Evolutionary conservation across 768 basidiomycete species (phyloP).

Genomic region (Mycena sanguinolenta): DNA sequence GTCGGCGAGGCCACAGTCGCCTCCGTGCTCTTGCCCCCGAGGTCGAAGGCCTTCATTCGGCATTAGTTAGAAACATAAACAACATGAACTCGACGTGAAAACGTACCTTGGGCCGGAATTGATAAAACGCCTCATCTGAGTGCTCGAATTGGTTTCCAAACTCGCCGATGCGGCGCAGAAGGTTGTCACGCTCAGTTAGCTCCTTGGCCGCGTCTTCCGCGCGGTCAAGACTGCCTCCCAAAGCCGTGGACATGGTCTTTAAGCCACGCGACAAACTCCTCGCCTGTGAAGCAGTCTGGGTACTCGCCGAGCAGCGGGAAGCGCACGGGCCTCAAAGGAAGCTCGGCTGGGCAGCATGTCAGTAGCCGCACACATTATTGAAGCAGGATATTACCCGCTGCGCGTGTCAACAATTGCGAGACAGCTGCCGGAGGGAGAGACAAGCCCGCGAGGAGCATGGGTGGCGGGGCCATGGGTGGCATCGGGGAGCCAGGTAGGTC

Average conservation of each 20-base stretch:
- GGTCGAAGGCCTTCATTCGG: constrained; percentile 70
- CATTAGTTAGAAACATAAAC: neutral
- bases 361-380: neutral
- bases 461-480: constrained; percentile 59
- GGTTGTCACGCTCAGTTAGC: constrained; percentile 71
- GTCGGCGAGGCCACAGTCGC: constrained; percentile 42
- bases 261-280: constrained; percentile 90
- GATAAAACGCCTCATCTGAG: constrained; percentile 85
- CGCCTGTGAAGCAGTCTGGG: constrained; percentile 87
- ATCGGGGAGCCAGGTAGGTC: constrained; percentile 49
- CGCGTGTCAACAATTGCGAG: constrained; percentile 77
- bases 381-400: constrained; percentile 53
- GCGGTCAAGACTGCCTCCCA: constrained; percentile 79
- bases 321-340: constrained; percentile 78
- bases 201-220: constrained; percentile 82
- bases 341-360: constrained; percentile 52
- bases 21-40: constrained; percentile 54
- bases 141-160: constrained; percentile 86
- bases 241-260: constrained; percentile 83
- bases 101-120: constrained; percentile 84
- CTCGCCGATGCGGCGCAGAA: constrained; percentile 83
- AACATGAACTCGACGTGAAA: neutral
- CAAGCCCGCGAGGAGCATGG: constrained; percentile 83
- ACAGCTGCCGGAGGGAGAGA: constrained; percentile 74
- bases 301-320: constrained; percentile 89